phyloP scores from a whole-genome alignment of 192 early-diverging fungal species.

The Entomortierella lignicola region DNA sequence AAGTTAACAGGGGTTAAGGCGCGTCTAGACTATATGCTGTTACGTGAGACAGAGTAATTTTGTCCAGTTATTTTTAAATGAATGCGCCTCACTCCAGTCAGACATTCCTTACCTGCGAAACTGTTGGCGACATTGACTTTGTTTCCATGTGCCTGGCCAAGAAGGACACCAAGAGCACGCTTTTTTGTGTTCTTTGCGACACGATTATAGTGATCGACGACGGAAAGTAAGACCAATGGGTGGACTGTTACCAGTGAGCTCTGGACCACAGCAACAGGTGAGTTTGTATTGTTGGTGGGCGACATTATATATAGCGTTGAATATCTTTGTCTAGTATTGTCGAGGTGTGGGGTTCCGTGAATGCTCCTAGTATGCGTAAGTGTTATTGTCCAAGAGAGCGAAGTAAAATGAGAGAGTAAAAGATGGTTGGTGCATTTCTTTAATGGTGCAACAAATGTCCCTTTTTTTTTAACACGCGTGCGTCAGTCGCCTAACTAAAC shows the following conservation, averaged over 20 bases:
- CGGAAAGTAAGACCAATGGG: slow-evolving; percentile 98
- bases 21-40: neutral
- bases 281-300: slow-evolving; percentile 9
- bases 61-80: too few species aligned
- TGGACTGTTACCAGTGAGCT: slow-evolving; percentile 86
- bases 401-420: too few species aligned
- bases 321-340: neutral
- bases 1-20: neutral
- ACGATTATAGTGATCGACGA: slow-evolving; percentile 98
- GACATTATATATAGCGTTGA: neutral
- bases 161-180: slow-evolving; percentile 94
- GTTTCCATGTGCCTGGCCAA: slow-evolving; percentile 90
- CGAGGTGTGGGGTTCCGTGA: too few species aligned
- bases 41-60: neutral
- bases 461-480: too few species aligned
- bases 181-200: slow-evolving; percentile 95
- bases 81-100: neutral
- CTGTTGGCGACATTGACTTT: slow-evolving; percentile 96
- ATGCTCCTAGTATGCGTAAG: too few species aligned
- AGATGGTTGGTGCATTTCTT: neutral
- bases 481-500: too few species aligned
- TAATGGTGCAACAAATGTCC: neutral
- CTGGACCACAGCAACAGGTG: slow-evolving; percentile 56
- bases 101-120: slow-evolving; percentile 82
- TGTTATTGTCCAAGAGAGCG: too few species aligned